Evolutionary conservation across 371 early-diverging fungal genomes (phyloP), one percentile per base, ranked within the genome.

Genomic region (Basidiobolus meristosporus): DNA sequence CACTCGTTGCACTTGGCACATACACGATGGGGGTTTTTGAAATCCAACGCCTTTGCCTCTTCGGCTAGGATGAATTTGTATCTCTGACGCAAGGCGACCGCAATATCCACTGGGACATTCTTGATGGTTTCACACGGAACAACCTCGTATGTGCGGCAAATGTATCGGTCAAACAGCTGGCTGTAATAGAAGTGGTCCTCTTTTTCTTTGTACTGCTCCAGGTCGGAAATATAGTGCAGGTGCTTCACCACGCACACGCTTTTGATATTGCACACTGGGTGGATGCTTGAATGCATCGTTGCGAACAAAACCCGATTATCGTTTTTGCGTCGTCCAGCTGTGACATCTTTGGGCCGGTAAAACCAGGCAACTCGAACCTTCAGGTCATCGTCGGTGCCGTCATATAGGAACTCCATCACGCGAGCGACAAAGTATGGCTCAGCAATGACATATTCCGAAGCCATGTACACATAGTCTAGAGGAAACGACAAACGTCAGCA

Each of bases 111-210:
- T 7, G 89, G 89, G 12, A 84, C 73, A 44, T 87, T 87, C 39
- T 72, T 77, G 29, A 84, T 76, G 3, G 68, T 52, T 32, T 71
- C 65, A 19, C 77, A 68, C 1, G 90, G 84, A 2, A 89, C 54
- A 2, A 87, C 79, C 46, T 90, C 90, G 52, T 82, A 89, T 14
- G 85, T 61, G 12, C 86, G 77, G 38, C 75, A 79, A 30, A 81
- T 87, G 56, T 82, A 87, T 17, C 87, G 70, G 51, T 90, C 90
- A 48, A 78, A 90, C 16, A 89, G 62, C 48, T 82, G 85, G 42
- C 66, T 58, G 51, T 80, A 90, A 48, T 78, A 87, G 51, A 86
- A 90, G 50, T 70, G 63, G 52, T 85, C 77, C 3, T 71, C 64
- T 23, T 52, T 45, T 20, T 52, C 48, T 39, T 59, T 58, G 44